phyloP scores from a whole-genome alignment of 371 early-diverging fungal genomes.

The Choanephora cucurbitarum region DNA sequence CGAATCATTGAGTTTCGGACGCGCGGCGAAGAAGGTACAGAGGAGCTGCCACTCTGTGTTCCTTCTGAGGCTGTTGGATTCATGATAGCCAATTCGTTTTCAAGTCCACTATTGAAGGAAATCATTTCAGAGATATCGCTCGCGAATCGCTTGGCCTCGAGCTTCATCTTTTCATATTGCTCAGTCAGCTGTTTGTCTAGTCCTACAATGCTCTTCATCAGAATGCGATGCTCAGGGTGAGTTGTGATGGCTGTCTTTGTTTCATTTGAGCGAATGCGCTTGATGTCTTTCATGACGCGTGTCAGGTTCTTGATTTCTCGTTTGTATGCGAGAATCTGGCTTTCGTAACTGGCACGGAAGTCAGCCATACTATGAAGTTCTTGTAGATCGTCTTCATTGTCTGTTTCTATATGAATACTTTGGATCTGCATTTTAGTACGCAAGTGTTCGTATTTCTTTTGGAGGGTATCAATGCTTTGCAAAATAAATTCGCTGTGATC shows the following conservation, averaged over 20 bases:
- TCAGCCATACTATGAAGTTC: background rate
- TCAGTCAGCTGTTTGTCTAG: conserved; percentile 29
- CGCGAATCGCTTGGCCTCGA: conserved; percentile 24
- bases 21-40: conserved; percentile 8
- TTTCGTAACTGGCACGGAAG: conserved; percentile 13
- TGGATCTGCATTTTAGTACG: conserved; percentile 9
- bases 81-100: conserved; percentile 8
- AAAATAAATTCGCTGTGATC: conserved; percentile 9
- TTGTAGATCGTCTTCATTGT: background rate
- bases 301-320: conserved; percentile 18
- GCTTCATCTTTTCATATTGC: conserved; percentile 22
- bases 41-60: conserved; percentile 4
- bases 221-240: conserved; percentile 16
- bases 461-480: conserved; percentile 10
- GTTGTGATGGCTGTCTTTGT: background rate
- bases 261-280: conserved; percentile 16
- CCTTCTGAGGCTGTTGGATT: conserved; percentile 8
- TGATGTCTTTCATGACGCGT: conserved; percentile 20
- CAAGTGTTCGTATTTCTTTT: conserved; percentile 18
- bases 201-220: conserved; percentile 18
- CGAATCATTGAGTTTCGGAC: conserved; percentile 15
- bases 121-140: conserved; percentile 21
- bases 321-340: conserved; percentile 13
- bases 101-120: conserved; percentile 5
- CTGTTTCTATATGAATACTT: background rate